Evolutionary conservation across 257 asterid genomes (phyloP).

Genomic region (Solanum bulbocastanum): DNA sequence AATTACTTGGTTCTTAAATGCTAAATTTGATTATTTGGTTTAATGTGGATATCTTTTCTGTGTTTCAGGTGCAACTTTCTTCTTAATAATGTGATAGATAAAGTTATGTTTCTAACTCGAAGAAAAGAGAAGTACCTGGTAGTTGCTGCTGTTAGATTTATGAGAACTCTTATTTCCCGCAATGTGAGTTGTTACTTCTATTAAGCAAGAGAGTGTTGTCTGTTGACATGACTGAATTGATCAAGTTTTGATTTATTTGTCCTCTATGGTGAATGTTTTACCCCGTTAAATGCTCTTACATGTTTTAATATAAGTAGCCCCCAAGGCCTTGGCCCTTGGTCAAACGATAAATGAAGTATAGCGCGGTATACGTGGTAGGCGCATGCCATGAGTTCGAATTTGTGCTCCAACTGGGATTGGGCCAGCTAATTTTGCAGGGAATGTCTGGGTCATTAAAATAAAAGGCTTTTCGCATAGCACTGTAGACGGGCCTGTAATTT

Average conservation of each 20-base stretch:
- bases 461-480: background rate
- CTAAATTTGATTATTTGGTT: background rate
- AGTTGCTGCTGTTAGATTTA: conserved; percentile 88
- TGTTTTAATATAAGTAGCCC: background rate
- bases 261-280: background rate
- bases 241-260: background rate
- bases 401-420: background rate
- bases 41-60: background rate
- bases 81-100: conserved; percentile 73
- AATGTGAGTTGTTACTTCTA: conserved; percentile 50
- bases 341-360: background rate
- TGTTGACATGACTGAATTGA: background rate
- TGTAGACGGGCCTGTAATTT: background rate
- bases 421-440: background rate
- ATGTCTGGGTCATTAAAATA: background rate
- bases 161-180: conserved; percentile 78
- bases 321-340: background rate
- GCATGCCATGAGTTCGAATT: background rate
- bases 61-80: conserved; percentile 78
- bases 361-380: background rate
- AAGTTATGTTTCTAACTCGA: conserved; percentile 68
- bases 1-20: background rate
- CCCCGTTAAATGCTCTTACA: background rate
- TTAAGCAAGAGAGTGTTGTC: background rate
- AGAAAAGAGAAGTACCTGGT: conserved; percentile 89